These are phyloP conservation scores for Allomyces macrogynus DNA, from an alignment of 192 early-diverging fungal genomes.

Conservation along the genomic window DNA sequence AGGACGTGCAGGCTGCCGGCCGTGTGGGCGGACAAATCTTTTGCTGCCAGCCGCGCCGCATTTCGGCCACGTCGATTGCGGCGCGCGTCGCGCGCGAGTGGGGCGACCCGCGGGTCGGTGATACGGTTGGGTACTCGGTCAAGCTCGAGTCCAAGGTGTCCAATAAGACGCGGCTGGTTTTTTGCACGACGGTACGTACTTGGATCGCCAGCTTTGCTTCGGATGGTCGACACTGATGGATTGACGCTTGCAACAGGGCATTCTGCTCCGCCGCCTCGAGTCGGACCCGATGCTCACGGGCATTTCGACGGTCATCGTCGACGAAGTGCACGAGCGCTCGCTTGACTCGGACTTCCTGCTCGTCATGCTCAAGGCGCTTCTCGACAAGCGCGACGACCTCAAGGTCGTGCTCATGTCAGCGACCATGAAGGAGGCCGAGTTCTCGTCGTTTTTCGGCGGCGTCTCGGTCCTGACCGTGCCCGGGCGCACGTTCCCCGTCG, in stretches of 20 bases:
- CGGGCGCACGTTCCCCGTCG: conserved; percentile 29
- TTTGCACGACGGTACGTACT: conserved; percentile 44
- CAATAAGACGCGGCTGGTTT: conserved; percentile 37
- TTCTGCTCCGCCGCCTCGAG: conserved; percentile 45
- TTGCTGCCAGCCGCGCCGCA: conserved; percentile 37
- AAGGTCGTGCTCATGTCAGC: conserved; percentile 2
- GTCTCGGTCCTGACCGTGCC: conserved; percentile 35
- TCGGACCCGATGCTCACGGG: conserved; percentile 30
- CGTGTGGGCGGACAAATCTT: not conserved
- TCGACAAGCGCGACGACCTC: conserved; percentile 23
- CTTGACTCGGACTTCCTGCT: conserved; percentile 60
- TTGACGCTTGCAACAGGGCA: conserved; percentile 18
- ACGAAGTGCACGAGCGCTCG: conserved; percentile 60
- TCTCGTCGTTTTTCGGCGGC: conserved; percentile 64
- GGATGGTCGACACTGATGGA: not conserved
- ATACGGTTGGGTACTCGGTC: conserved; percentile 55
- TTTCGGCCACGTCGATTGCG: conserved; percentile 63
- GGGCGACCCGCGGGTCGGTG: conserved; percentile 31
- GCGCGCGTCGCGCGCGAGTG: conserved; percentile 53
- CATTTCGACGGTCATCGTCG: conserved; percentile 49
- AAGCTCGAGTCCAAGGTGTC: conserved; percentile 34
- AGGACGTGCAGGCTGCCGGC: conserved; percentile 13
- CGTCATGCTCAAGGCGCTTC: conserved; percentile 35
- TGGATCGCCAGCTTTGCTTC: not conserved
- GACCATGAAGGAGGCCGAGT: conserved; percentile 23